Evolutionary conservation across 2,329 filamentous ascomycete species (phyloP).

Genomic region (Pseudogymnoascus sp.): DNA sequence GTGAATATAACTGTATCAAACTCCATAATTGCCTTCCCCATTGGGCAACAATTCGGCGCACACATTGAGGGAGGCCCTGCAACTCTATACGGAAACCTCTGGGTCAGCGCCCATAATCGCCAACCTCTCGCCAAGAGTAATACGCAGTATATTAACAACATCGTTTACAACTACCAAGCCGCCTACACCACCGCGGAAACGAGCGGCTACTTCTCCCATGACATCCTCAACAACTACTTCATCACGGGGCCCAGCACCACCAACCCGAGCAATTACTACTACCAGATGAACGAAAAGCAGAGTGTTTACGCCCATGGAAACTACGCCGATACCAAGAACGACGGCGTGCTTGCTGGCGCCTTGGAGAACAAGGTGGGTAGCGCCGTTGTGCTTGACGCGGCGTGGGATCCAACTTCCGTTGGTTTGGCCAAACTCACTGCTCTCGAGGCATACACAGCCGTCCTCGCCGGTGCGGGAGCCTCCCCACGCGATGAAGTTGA

Average conservation of each 20-base stretch:
- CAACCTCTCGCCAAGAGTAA: constrained; percentile 53
- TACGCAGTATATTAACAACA: constrained; percentile 47
- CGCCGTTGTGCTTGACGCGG: constrained; percentile 19
- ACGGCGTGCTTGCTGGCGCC: constrained; percentile 43
- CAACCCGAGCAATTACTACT: constrained; percentile 48
- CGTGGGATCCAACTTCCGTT: constrained; percentile 23
- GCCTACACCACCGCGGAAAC: constrained; percentile 51
- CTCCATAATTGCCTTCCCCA: constrained; percentile 36
- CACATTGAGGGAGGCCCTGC: constrained; percentile 48
- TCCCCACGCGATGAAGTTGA: constrained; percentile 29
- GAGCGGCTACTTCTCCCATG: constrained; percentile 40
- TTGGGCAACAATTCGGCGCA: constrained; percentile 47
- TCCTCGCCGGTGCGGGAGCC: constrained; percentile 35
- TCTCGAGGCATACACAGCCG: constrained; percentile 32
- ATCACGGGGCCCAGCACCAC: constrained; percentile 47
- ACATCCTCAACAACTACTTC: constrained; percentile 53
- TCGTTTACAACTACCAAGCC: constrained; percentile 51
- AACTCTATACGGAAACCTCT: constrained; percentile 48
- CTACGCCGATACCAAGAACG: constrained; percentile 45
- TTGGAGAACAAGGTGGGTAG: constrained; percentile 17
- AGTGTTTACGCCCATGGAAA: constrained; percentile 48
- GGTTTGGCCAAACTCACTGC: constrained; percentile 29
- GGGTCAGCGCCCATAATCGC: constrained; percentile 52
- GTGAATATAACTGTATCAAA: constrained; percentile 47
- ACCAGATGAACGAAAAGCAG: constrained; percentile 49